Percentiles rank a stretch among this genome's conserved stretches.
phyloP scores from a whole-genome alignment of 148 eudicot genomes.

The Camellia japonica region DNA sequence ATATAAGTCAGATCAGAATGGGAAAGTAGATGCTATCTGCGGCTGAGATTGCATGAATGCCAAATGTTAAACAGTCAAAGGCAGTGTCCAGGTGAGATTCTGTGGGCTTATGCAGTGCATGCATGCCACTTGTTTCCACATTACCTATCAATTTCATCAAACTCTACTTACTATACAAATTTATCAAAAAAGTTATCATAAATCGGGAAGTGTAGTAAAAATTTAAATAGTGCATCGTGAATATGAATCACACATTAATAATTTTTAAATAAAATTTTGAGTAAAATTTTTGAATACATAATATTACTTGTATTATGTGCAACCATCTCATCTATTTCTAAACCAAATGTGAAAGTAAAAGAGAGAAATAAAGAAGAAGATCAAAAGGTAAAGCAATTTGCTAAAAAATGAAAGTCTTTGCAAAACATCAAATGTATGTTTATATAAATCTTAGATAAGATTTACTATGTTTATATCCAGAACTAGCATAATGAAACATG shows the following conservation, averaged over 20 bases:
- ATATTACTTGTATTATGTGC: too few relatives aligned
- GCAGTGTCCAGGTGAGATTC: not conserved
- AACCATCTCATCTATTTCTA: not conserved
- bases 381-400: not conserved
- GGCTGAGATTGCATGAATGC: conserved; percentile 22
- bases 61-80: conserved; percentile 20
- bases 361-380: not conserved
- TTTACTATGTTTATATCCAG: not conserved
- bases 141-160: conserved; percentile 6
- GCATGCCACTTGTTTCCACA: conserved; percentile 45
- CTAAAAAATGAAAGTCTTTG: not conserved
- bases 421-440: not conserved
- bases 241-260: too few relatives aligned
- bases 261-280: too few relatives aligned
- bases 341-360: not conserved
- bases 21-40: not conserved
- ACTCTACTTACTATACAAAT: too few relatives aligned
- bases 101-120: conserved; percentile 32
- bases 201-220: too few relatives aligned
- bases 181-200: too few relatives aligned
- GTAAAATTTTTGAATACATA: too few relatives aligned
- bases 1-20: not conserved
- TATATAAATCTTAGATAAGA: not conserved
- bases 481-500: not conserved
- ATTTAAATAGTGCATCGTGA: too few relatives aligned